These are phyloP conservation scores for Cyberlindnera maclurae DNA, from an alignment of 805 yeast species.

Conservation along the genomic window DNA sequence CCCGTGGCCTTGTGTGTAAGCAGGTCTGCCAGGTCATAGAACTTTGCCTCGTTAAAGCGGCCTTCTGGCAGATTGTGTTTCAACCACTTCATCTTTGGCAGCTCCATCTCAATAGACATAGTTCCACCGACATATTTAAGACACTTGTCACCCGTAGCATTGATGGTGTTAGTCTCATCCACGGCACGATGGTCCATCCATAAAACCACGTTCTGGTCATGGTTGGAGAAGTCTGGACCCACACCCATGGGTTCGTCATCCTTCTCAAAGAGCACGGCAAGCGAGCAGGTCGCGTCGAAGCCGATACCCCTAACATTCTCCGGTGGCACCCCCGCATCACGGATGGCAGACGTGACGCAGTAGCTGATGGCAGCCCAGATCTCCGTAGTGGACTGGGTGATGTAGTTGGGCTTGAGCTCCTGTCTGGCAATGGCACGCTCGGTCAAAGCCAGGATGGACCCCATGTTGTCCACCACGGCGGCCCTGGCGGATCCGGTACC, in stretches of 20 bases:
- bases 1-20: conserved; percentile 89
- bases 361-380: conserved; percentile 86
- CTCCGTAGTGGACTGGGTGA: conserved; percentile 84
- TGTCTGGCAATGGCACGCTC: conserved; percentile 75
- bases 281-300: conserved; percentile 95
- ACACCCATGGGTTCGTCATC: conserved; percentile 73
- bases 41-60: conserved; percentile 55
- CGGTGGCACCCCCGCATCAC: conserved; percentile 70
- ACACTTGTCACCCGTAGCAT: conserved; percentile 70
- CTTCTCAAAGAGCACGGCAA: conserved; percentile 67
- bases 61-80: conserved; percentile 71
- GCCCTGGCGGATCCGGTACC: conserved; percentile 99
- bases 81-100: conserved; percentile 96
- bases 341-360: conserved; percentile 69
- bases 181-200: conserved; percentile 99
- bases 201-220: conserved; percentile 73
- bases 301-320: conserved; percentile 76
- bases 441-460: conserved; percentile 72
- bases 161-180: conserved; percentile 71
- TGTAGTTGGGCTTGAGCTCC: conserved; percentile 63
- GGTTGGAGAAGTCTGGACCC: conserved; percentile 79
- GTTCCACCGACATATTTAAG: conserved; percentile 93
- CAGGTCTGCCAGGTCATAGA: conserved; percentile 89
- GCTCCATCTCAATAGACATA: conserved; percentile 97
- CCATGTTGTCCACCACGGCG: conserved; percentile 76